Evolutionary conservation across 2,329 filamentous ascomycete species (phyloP).

Genomic region (Clarireedia homoeocarpa): DNA sequence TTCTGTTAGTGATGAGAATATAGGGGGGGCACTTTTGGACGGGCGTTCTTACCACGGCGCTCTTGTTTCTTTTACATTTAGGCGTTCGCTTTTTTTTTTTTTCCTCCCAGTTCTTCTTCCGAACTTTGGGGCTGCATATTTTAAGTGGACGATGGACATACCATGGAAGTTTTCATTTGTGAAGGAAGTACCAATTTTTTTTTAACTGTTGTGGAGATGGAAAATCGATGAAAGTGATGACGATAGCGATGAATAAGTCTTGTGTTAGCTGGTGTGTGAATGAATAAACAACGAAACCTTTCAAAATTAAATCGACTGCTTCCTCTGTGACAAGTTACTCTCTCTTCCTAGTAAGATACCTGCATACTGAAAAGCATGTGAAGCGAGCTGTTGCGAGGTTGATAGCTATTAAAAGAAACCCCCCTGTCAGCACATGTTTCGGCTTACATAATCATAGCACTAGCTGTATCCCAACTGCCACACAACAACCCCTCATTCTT

Average conservation of each 20-base stretch:
- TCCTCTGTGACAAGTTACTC: too few species aligned
- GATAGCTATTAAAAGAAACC: too few species aligned
- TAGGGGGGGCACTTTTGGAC: conserved; percentile 11
- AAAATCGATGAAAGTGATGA: not conserved
- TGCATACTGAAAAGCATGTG: too few species aligned
- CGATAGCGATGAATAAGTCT: conserved; percentile 2
- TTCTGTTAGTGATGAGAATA: conserved; percentile 14
- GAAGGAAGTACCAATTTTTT: conserved; percentile 8
- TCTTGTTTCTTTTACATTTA: conserved; percentile 5
- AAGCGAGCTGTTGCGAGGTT: too few species aligned
- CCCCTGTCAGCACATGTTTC: not conserved
- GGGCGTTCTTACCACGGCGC: conserved; percentile 16
- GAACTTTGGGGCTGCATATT: conserved; percentile 16
- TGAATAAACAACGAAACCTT: not conserved
- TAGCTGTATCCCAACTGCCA: not conserved
- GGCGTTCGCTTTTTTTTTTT: not conserved
- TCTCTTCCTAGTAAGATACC: too few species aligned
- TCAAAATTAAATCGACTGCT: not conserved
- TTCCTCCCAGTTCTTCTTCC: conserved; percentile 5
- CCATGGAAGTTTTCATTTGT: conserved; percentile 19
- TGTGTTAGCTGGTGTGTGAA: conserved; percentile 1
- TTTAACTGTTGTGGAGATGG: not conserved
- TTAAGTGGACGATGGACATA: conserved; percentile 18
- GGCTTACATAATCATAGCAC: not conserved
- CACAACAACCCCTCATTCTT: conserved; percentile 4